Evolutionary conservation across 192 early-diverging fungal species (phyloP), one percentile per base, ranked within the genome.

Genomic region (Lobosporangium transversale): DNA sequence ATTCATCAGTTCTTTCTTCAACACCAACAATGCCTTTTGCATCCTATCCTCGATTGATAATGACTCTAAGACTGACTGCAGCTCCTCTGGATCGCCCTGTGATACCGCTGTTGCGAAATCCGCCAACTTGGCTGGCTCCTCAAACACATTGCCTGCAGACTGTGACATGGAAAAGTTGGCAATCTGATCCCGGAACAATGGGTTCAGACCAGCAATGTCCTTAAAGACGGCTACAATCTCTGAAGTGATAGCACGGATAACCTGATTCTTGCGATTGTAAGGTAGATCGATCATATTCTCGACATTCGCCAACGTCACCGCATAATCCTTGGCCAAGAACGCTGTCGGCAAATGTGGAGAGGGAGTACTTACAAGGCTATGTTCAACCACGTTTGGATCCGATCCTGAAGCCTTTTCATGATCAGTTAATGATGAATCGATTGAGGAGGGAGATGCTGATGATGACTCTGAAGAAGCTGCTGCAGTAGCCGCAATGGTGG

Each of bases 71-170:
- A 99, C 93, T 50, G 89, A 89, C 83, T 99, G 97, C 43, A 99
- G 84, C 70, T 98, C 95, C 27, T 83, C 79, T 11, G 96, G 92
- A 58, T 98, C 97, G 23, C 96, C 97, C 4, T 91, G 88, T 2
- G 94, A 97, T 15, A 99, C 91, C 3, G 97, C 96, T 0, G 97
- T 95, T 4, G 95, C 95, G 84, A 99, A 99, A 80, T 99, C 97
- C 6, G 97, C 96, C 55, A 98, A 80, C 53, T 94, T 94, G 29
- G 94, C 91, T 26, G 97, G 94, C 63, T 97, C 96, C 60, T 94
- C 92, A 82, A 99, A 94, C 18, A 96, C 93, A 52, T 93, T 97
- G 42, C 96, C 96, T 18, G 95, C 95, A 26, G 95, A 93, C 79
- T 98, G 95, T 1, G 91, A 91, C 85, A 97, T 96, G 49, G 93